These are phyloP conservation scores for Neurospora tetrasperma DNA, from an alignment of 495 filamentous ascomycete species.

Conservation along the genomic window DNA sequence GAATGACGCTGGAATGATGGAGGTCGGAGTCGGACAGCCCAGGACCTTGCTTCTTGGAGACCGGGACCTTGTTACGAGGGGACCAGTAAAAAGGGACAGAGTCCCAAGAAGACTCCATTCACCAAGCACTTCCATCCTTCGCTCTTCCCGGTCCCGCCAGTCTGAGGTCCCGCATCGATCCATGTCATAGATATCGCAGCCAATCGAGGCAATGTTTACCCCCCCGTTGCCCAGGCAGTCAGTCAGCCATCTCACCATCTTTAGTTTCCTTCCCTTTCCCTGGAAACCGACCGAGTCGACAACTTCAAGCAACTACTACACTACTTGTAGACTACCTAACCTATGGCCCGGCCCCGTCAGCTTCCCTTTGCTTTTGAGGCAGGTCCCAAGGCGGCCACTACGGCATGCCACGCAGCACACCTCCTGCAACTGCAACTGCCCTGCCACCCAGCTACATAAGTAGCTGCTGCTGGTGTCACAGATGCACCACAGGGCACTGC, in stretches of 20 bases:
- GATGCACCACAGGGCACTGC: neutral
- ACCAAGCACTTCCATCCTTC: neutral
- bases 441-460: neutral
- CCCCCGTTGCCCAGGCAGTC: slow-evolving; percentile 10
- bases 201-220: slow-evolving; percentile 13
- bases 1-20: neutral
- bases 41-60: neutral
- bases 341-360: too few relatives aligned
- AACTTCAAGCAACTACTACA: neutral
- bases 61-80: neutral
- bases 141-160: neutral
- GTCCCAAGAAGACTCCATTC: neutral
- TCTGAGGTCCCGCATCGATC: neutral
- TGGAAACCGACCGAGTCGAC: neutral
- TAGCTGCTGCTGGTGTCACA: neutral
- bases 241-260: neutral
- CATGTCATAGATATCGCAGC: neutral
- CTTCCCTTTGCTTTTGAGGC: neutral
- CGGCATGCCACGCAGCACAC: neutral
- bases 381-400: neutral
- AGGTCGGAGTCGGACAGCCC: neutral
- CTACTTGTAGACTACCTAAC: too few relatives aligned
- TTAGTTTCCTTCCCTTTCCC: neutral
- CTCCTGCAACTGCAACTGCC: neutral
- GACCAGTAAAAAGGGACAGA: slow-evolving; percentile 2